Percentiles rank a stretch among this genome's conserved stretches.
Evolutionary conservation across 495 filamentous ascomycete genomes (phyloP).

Genomic region (Sabuloglossum arenarium): DNA sequence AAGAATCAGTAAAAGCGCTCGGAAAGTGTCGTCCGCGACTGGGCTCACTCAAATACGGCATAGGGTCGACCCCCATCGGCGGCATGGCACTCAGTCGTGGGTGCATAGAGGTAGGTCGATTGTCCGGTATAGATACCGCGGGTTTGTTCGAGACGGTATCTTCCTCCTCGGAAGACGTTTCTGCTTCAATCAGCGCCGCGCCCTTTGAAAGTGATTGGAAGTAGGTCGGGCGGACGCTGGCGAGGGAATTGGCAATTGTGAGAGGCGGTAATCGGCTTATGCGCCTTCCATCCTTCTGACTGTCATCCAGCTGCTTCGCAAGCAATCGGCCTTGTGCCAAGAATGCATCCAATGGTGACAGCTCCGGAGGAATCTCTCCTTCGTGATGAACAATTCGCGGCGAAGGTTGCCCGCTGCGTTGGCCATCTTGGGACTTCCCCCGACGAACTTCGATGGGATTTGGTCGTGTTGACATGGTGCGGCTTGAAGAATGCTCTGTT

Average conservation of each 20-base stretch:
- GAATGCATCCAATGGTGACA: conserved; percentile 89
- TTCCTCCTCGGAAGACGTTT: conserved; percentile 10
- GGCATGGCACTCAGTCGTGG: conserved; percentile 48
- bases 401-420: conserved; percentile 21
- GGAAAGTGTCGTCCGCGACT: not conserved
- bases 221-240: conserved; percentile 14
- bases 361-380: conserved; percentile 74
- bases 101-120: conserved; percentile 51
- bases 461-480: not conserved
- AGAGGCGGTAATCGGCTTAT: conserved; percentile 71
- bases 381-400: conserved; percentile 52
- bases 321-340: conserved; percentile 72
- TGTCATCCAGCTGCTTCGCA: conserved; percentile 69
- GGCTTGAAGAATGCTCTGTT: not conserved
- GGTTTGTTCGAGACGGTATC: conserved; percentile 19
- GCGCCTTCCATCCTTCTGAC: conserved; percentile 40
- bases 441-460: not conserved
- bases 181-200: not conserved
- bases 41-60: not conserved
- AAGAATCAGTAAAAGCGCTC: not conserved
- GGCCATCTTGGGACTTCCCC: not conserved
- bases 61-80: not conserved
- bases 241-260: conserved; percentile 58
- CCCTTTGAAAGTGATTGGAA: not conserved
- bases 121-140: conserved; percentile 22